phyloP scores from a whole-genome alignment of 352 stramenopile genomes.

The Globisporangium polare region DNA sequence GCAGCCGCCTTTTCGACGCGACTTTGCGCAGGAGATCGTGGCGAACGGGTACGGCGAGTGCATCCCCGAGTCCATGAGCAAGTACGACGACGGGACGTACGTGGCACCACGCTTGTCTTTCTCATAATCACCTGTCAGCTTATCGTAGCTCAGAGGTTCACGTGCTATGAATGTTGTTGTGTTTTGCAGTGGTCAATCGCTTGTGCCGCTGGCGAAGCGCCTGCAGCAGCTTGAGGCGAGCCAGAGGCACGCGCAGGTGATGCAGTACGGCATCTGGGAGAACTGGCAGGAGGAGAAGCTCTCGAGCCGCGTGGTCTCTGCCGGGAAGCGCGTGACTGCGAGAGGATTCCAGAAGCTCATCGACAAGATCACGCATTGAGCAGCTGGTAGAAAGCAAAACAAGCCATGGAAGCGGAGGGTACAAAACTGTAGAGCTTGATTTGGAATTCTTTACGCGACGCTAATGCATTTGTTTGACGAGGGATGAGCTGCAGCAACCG shows the following conservation, averaged over 20 bases:
- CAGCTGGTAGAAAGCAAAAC: background rate
- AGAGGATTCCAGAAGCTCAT: constrained; percentile 43
- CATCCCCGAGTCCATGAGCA: constrained; percentile 49
- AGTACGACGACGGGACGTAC: constrained; percentile 64
- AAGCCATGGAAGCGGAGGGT: background rate
- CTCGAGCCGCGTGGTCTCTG: constrained; percentile 51
- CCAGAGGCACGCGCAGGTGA: constrained; percentile 66
- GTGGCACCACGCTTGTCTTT: constrained; percentile 10
- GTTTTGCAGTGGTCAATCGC: background rate
- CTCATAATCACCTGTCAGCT: background rate
- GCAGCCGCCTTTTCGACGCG: constrained; percentile 42
- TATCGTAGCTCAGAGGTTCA: background rate
- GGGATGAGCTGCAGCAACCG: background rate
- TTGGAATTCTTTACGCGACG: constrained; percentile 1
- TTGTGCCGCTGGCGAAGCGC: constrained; percentile 31
- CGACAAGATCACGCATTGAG: constrained; percentile 28
- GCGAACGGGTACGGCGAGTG: constrained; percentile 58
- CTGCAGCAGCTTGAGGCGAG: constrained; percentile 46
- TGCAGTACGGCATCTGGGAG: constrained; percentile 82
- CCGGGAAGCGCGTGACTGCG: constrained; percentile 51
- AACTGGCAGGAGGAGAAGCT: constrained; percentile 74
- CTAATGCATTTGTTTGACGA: background rate
- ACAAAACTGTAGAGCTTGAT: constrained; percentile 3
- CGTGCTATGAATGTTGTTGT: background rate
- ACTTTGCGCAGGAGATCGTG: constrained; percentile 62